Evolutionary conservation across 352 stramenopile species (phyloP).

Genomic region (Globisporangium recalcitrans): DNA sequence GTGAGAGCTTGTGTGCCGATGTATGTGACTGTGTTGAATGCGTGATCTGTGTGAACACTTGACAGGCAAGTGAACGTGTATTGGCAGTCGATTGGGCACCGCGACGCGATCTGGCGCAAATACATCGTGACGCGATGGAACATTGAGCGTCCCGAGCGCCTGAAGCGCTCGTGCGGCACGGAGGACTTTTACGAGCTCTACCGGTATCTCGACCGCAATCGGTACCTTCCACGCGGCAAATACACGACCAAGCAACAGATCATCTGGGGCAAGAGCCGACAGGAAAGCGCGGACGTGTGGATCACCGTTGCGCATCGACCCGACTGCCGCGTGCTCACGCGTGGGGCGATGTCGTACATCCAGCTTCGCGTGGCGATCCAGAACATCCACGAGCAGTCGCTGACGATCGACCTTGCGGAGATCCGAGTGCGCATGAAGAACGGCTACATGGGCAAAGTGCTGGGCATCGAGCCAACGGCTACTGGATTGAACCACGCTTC

Average conservation of each 20-base stretch:
- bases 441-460: conserved; percentile 39
- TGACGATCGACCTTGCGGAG: conserved; percentile 57
- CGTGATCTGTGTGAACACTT: neutral
- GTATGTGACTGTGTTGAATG: neutral
- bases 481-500: conserved; percentile 12
- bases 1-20: neutral
- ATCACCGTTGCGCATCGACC: conserved; percentile 64
- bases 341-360: conserved; percentile 32
- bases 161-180: conserved; percentile 42
- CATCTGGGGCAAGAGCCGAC: conserved; percentile 58
- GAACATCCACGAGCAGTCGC: conserved; percentile 46
- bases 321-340: conserved; percentile 50
- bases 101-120: conserved; percentile 46
- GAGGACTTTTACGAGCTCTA: conserved; percentile 57
- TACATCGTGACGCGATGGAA: conserved; percentile 47
- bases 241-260: conserved; percentile 68
- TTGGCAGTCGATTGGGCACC: conserved; percentile 40
- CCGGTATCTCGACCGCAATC: conserved; percentile 47
- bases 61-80: conserved; percentile 53
- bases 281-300: conserved; percentile 68
- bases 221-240: conserved; percentile 51
- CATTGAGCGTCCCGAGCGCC: conserved; percentile 35
- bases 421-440: conserved; percentile 72
- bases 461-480: conserved; percentile 23
- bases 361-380: conserved; percentile 68